Evolutionary conservation across 1,284 basidiomycete genomes (phyloP).

Genomic region (Earliella scabrosa): DNA sequence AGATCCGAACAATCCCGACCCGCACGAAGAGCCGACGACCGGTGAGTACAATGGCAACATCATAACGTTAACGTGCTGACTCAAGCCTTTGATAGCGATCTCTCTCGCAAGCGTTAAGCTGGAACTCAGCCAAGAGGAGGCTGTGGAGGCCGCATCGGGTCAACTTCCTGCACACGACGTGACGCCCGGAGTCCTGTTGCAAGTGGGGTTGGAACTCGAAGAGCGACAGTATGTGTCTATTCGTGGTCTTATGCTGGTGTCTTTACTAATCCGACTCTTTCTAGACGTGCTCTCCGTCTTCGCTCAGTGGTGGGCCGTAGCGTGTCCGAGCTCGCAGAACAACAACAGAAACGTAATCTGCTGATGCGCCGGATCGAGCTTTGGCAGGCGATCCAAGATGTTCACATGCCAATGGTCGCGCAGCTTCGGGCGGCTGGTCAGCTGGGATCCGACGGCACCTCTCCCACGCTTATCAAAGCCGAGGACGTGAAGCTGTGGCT

Average conservation of each 20-base stretch:
- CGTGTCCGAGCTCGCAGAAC: no score
- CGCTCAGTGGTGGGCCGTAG: no score
- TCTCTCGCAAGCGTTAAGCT: no score
- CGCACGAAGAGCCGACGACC: neutral
- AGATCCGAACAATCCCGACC: neutral
- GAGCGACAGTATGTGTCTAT: conserved; percentile 22
- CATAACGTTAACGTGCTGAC: no score
- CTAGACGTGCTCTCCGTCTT: no score
- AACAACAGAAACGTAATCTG: conserved; percentile 6
- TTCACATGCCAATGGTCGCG: conserved; percentile 9
- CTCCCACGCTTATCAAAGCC: neutral
- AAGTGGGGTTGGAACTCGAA: conserved; percentile 25
- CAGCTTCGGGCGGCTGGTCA: no score
- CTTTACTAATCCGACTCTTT: no score
- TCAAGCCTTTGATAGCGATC: no score
- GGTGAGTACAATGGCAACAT: no score
- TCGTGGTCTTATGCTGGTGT: no score
- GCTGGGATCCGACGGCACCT: no score
- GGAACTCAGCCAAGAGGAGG: conserved; percentile 17
- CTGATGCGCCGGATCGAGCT: conserved; percentile 3
- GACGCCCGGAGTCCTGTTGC: conserved; percentile 15
- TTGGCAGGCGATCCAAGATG: conserved; percentile 5
- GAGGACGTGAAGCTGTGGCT: conserved; percentile 4
- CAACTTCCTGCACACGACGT: conserved; percentile 7
- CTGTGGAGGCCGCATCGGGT: neutral